Base-by-base conservation (phyloP, 2,329 filamentous ascomycete genomes). In the Verruconis gallopava region DNA sequence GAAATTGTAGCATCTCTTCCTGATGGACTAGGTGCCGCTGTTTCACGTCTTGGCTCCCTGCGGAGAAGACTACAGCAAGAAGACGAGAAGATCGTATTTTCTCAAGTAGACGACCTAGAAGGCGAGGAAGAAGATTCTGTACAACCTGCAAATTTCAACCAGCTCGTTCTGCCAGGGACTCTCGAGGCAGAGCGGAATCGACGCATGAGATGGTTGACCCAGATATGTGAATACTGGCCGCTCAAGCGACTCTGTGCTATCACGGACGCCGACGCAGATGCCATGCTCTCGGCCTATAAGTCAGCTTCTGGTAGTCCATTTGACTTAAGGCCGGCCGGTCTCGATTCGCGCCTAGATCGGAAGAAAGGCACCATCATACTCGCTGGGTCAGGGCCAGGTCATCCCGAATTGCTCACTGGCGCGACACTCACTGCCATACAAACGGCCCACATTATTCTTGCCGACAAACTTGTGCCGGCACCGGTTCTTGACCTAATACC, bases 221-320 rank as follows among this genome's bases (percentile, higher is more conserved):
- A 98, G 58, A 85, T 98, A 40, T 98, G 91, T 69, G 91, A 98
- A 66, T 98, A 98, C 63, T 98, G 91, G 91, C 88, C 91, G 1
- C 69, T 98, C 19, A 79, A 78, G 48, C 76, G 83, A 14, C 72
- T 98, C 1, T 85, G 86, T 5, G 70, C 72, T 32, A 80, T 96
- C 48, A 80, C 74, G 3, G 85, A 94, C 53, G 71, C 72, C 5
- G 88, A 96, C 50, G 77, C 95, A 4, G 76, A 84, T 13, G 60
- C 65, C 11, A 75, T 96, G 0, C 69, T 98, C n/a, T 66, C 73
- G 47, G 77, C 82, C 2, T 94, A 93, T 53, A 51, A 43, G 38
- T 58, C 61, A 35, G 60, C 60, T 38, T 40, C 45, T 35, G 48
- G 44, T 43, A 53, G 44, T 49, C 55, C 46, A 53, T 51, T 49